phyloP scores from a whole-genome alignment of 495 filamentous ascomycete genomes.

The Copromyces sp. region DNA sequence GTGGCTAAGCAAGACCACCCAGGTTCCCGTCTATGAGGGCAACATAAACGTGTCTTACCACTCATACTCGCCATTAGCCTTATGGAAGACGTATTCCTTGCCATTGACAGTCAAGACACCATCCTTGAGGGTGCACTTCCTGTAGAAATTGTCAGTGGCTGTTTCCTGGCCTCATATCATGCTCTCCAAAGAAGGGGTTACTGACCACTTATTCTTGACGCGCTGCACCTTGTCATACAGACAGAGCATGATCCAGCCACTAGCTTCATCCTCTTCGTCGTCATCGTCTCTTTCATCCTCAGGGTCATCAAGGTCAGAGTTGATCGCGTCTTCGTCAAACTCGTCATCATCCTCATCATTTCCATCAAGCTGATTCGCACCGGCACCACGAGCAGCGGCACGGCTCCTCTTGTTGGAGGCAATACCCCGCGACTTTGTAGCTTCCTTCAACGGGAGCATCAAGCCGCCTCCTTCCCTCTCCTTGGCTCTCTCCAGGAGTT shows the following conservation, averaged over 20 bases:
- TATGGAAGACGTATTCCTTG: conserved; percentile 96
- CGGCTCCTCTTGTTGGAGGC: conserved; percentile 13
- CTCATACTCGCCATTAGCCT: conserved; percentile 92
- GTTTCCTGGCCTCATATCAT: background rate
- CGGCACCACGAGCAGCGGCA: background rate
- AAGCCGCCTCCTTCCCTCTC: conserved; percentile 72
- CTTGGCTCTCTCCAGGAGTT: conserved; percentile 56
- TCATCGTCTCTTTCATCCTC: conserved; percentile 73
- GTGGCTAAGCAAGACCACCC: too few relatives aligned
- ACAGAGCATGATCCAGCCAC: conserved; percentile 85
- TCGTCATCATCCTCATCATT: conserved; percentile 49
- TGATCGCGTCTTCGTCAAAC: conserved; percentile 90
- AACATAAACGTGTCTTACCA: conserved; percentile 49
- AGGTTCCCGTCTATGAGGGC: too few relatives aligned
- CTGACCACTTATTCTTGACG: conserved; percentile 97
- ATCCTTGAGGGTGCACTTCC: conserved; percentile 96
- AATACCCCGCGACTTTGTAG: conserved; percentile 15
- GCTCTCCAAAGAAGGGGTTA: background rate
- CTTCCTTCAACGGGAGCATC: conserved; percentile 55
- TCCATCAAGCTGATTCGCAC: conserved; percentile 55
- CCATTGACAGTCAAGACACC: conserved; percentile 84
- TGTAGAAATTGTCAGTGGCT: conserved; percentile 9
- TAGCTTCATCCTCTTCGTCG: conserved; percentile 68
- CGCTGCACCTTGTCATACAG: conserved; percentile 99
- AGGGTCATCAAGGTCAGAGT: conserved; percentile 93